Evolutionary conservation across 306 rosid genomes (phyloP), one percentile per base, ranked within the genome.

Genomic region (Malus fusca): DNA sequence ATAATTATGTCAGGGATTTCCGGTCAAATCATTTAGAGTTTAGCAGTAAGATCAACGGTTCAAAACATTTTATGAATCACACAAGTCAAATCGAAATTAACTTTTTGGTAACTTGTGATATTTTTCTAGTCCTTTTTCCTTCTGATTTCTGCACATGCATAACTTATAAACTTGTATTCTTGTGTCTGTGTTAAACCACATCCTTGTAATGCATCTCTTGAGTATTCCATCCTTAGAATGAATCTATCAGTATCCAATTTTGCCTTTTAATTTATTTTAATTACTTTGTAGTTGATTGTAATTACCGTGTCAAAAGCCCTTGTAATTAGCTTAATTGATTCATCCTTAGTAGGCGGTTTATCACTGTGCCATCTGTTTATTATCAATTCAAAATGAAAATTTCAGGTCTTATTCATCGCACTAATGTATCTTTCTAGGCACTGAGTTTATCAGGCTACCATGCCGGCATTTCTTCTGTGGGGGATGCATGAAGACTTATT

Each of bases 381-480:
- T 66, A 30, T 63, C 62, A 74, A 17, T 58, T 61, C 11, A 66
- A 62, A 12, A 3, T 62, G 65, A 23, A 74, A 71, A 69, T 43
- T 42, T 26, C 21, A 31, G 56, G 43, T 77, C 72, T 77, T 74
- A 71, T 46, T 68, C 35, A 53, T 55, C 17, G 3, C 42, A 42
- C 31, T 46, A 72, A 13, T 59, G 19, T 68, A 55, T 42, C 43
- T 66, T 67, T 66, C 35, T 74, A 94, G 98, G 98, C 66, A 70
- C 83, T 8, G 92, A 87, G 72, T 91, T 94, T 75, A 73, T 86
- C 64, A 84, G 73, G 80, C 80, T 94, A 52, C 90, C 94, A 44
- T 94, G 98, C 74, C 84, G 84, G 81, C 98, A 94, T 82, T 91
- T 87, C 79, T 94, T 90, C 75, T 94, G 98, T 83, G 85, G 77